phyloP scores from a whole-genome alignment of 192 early-diverging fungal genomes.

The Coemansia sp. region DNA sequence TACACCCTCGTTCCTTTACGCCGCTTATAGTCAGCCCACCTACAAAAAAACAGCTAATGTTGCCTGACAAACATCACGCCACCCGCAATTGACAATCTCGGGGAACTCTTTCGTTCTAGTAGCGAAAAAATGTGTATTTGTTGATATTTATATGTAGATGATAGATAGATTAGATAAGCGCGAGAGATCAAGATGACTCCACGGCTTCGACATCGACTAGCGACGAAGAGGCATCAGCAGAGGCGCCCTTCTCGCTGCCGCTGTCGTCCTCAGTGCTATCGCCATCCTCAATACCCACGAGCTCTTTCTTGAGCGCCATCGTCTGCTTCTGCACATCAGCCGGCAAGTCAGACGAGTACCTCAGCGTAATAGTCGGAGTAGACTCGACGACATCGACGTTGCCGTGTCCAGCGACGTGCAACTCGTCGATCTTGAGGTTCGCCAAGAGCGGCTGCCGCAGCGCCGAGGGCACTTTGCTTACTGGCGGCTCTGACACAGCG shows the following conservation, averaged over 20 bases:
- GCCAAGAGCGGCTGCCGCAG: constrained; percentile 38
- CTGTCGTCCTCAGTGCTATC: constrained; percentile 38
- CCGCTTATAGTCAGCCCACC: neutral
- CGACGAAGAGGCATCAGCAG: neutral
- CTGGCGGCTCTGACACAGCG: neutral
- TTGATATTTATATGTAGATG: neutral
- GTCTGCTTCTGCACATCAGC: constrained; percentile 53
- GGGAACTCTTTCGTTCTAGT: neutral
- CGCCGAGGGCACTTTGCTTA: constrained; percentile 14
- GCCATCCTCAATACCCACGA: constrained; percentile 51
- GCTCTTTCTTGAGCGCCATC: constrained; percentile 54
- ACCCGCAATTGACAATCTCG: neutral
- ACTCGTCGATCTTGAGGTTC: constrained; percentile 50
- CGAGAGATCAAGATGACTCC: neutral
- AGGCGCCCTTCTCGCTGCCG: constrained; percentile 24
- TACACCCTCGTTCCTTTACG: too few relatives aligned
- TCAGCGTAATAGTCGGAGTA: constrained; percentile 51
- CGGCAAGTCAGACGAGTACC: constrained; percentile 54
- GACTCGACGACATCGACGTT: constrained; percentile 53
- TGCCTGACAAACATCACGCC: neutral
- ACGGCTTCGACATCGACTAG: neutral
- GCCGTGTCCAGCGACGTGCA: constrained; percentile 53
- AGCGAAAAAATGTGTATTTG: neutral
- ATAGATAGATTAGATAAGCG: neutral
- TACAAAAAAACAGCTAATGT: neutral